Base-by-base conservation (phyloP, 2,329 filamentous ascomycete species). In the Hypoxylon sp. region DNA sequence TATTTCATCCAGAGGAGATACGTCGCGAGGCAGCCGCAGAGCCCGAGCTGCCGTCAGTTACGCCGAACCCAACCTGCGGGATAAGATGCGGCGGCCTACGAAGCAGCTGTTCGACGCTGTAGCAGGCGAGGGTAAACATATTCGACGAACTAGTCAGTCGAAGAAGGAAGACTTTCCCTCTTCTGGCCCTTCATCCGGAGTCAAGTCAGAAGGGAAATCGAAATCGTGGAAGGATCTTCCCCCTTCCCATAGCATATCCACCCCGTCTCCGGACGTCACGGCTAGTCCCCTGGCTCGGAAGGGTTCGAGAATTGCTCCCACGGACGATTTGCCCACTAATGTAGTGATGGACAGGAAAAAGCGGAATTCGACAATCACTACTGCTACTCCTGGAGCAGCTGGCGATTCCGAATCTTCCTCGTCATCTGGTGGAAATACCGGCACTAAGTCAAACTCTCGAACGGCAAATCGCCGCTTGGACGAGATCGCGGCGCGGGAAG, bases 31-130 rank as follows among this genome's bases (percentile, higher is more conserved):
- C 22, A 91, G 90, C 73, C 85, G 93, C 72, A 87, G 93, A 71
- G 88, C 89, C 53, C 85, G 91, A 74, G 82, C 88, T 10, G 85
- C 89, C 55, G 87, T 96, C 68, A 95, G 92, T 82, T 96, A 96
- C 78, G 91, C 92, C 10, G 92, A 95, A 78, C 93, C 93, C 1
- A 95, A 92, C 75, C 83, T 96, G 46, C 87, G 91, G 69, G 91
- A 91, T 76, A 96, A 96, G 81, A 95, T 96, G 92, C 88, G 93
- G 65, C 87, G 93, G 66, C 92, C 93, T 22, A 92, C 91, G 1
- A 93, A 93, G 76, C 89, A 93, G 71, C 80, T 95, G 8, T 88
- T 91, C 37, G 92, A 94, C 78, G 92, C 92, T 1, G 92, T 95
- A 13, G 81, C 86, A 10, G 89, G 87, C n/a, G 87, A 91, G 72